These are phyloP conservation scores for Uromyces viciae-fabae DNA, from an alignment of 1,284 basidiomycete species.

Conservation along the genomic window DNA sequence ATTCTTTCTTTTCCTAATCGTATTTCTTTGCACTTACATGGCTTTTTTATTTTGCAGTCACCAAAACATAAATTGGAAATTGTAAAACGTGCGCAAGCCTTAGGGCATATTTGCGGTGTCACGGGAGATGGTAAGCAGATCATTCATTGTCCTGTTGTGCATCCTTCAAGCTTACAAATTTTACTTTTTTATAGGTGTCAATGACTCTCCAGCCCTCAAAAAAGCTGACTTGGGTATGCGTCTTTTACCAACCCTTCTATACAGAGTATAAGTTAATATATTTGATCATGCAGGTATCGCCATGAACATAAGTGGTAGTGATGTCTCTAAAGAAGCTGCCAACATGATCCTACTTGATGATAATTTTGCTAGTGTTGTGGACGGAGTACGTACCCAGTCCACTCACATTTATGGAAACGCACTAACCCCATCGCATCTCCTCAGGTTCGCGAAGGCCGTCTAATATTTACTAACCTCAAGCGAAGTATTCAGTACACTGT, in stretches of 20 bases:
- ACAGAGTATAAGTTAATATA: not conserved
- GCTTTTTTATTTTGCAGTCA: slow-evolving; percentile 54
- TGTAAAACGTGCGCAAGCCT: slow-evolving; percentile 66
- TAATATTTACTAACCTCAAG: slow-evolving; percentile 67
- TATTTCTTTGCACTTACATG: no score
- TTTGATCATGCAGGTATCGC: slow-evolving; percentile 61
- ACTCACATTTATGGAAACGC: no score
- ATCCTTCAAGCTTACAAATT: not conserved
- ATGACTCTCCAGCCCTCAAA: slow-evolving; percentile 68
- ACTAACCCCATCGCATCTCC: not conserved
- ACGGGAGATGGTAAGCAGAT: slow-evolving; percentile 57
- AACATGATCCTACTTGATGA: slow-evolving; percentile 68
- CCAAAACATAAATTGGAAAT: slow-evolving; percentile 70
- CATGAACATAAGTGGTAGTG: slow-evolving; percentile 69
- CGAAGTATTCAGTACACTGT: slow-evolving; percentile 68
- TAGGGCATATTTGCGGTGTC: slow-evolving; percentile 69
- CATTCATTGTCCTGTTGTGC: not conserved
- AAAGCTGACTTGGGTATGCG: slow-evolving; percentile 62
- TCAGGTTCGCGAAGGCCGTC: slow-evolving; percentile 61
- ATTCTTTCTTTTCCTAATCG: not conserved
- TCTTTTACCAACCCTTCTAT: not conserved
- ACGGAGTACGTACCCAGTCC: slow-evolving; percentile 62
- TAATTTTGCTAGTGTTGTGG: slow-evolving; percentile 64
- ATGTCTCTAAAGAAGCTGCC: slow-evolving; percentile 69
- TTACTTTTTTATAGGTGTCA: slow-evolving; percentile 62